These are phyloP conservation scores for Lipomyces sp. DNA, from an alignment of 805 yeast genomes.

Conservation along the genomic window DNA sequence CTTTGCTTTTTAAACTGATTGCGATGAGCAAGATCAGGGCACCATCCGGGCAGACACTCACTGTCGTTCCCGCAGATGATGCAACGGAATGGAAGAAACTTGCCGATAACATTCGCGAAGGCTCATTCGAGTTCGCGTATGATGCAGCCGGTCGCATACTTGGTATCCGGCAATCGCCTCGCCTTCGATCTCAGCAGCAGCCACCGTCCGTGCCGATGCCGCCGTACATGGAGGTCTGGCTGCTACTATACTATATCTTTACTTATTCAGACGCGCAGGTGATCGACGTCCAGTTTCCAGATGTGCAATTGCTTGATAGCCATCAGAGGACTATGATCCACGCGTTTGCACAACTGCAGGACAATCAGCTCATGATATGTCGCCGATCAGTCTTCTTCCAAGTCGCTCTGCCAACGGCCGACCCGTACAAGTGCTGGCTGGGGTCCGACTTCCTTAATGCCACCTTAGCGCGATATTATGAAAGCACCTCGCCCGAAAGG, in stretches of 20 bases:
- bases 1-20: not conserved
- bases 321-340: not conserved
- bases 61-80: not conserved
- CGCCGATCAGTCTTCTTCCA: constrained; percentile 12
- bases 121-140: constrained; percentile 1
- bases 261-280: not conserved
- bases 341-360: not conserved
- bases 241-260: not conserved
- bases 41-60: not conserved
- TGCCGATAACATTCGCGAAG: not conserved
- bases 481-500: not conserved
- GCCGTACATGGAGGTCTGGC: constrained; percentile 1
- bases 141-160: not conserved
- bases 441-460: not conserved
- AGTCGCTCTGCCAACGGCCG: not conserved
- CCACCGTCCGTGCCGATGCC: not conserved
- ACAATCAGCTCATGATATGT: constrained; percentile 1
- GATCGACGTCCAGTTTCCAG: not conserved
- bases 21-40: not conserved
- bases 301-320: not conserved
- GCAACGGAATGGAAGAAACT: not conserved
- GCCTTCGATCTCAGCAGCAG: not conserved
- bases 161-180: not conserved
- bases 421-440: constrained; percentile 1
- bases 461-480: not conserved